Base-by-base conservation (phyloP, 2,329 filamentous ascomycete genomes). In the Dothideomycetes sp. region DNA sequence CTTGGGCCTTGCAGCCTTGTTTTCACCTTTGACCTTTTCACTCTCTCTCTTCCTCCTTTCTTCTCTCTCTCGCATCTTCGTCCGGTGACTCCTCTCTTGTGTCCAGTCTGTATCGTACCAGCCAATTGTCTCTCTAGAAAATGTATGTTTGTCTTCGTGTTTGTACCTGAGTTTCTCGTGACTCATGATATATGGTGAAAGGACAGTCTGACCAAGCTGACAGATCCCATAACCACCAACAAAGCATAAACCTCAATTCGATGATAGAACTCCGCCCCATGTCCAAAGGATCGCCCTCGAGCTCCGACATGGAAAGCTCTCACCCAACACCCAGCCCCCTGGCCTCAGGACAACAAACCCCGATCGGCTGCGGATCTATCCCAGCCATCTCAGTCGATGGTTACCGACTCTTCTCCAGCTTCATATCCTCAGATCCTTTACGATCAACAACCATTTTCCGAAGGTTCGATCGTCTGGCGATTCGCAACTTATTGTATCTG, bases 401-500 rank as follows among this genome's bases (percentile, higher is more conserved):
- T 19, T 40, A 40, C 13, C 17, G 30, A 13, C 12, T 32, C 10
- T 40, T 40, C 37, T 40, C 37, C 7, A 28, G 29, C 7, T 40
- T 32, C 16, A 40, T 40, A 8, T 31, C 37, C 10, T 27, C 28
- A 4, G 37, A 40, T 3, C 37, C 37, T 1, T 12, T 40, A 27
- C 37, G 37, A 10, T 33, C 37, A 17, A 32, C 33, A 12, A 32
- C 33, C 1, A 44, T 44, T 7, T 44, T 44, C 5, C 33, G 41
- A 8, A 19, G 34, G 1, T 44, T 44, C 12, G 41, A 44, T 17
- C 25, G 34, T 3, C 20, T 44, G 11, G 29, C 33, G 4, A 33
- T 33, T 7, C 33, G 41, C 23, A 44, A 44, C 15, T 22, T 44
- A 8, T 29, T 44, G 6, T 38, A 44, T 19, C 27, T 44, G 15